Base-by-base conservation (phyloP, 2,329 filamentous ascomycete genomes). In the Phaeosphaeriaceae sp. region DNA sequence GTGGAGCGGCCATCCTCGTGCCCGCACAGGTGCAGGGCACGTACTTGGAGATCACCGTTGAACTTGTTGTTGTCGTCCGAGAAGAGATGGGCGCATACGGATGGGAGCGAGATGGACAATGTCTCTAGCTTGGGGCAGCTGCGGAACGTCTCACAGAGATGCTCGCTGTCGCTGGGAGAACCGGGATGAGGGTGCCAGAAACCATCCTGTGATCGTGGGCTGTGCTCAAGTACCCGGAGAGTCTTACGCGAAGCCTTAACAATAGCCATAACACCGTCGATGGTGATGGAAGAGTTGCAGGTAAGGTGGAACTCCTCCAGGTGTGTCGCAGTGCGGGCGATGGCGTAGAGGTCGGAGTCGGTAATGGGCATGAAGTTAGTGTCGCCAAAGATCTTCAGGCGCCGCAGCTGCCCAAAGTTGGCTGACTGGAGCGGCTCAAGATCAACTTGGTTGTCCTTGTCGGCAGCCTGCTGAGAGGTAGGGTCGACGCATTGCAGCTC, bases 341-440 rank as follows among this genome's bases (percentile, higher is more conserved):
- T 84, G 51, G 78, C 76, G 40, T 76, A 73, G 25, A 86, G 74
- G 61, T 86, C 84, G 2, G 72, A 69, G 57, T 86, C 83, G 36
- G 73, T 80, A 60, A 86, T 75, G 3, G 83, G 83, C 74, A 82
- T 82, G 70, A 84, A 80, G 44, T 79, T 80, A 7, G 83, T 84
- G 70, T 84, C 81, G 56, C 84, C 84, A 61, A 85, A 84, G 56
- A 86, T 78, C 71, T 85, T 85, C 53, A 86, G 72, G 20, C 82
- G 80, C 54, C 78, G 79, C 45, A 86, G 76, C 31, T 78, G 74
- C 58, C 80, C 74, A 64, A 86, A 85, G 69, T 84, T 78, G 57
- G 84, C 79, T 44, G 81, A 80, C 48, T 78, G 72, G 17, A 85
- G 72, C 10, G 83, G 78, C 52, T 77, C 70, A 22, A 79, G 67